Conservation (phyloP, 2,329 filamentous ascomycete species). For the Aurifilum marmelostoma region DNA sequence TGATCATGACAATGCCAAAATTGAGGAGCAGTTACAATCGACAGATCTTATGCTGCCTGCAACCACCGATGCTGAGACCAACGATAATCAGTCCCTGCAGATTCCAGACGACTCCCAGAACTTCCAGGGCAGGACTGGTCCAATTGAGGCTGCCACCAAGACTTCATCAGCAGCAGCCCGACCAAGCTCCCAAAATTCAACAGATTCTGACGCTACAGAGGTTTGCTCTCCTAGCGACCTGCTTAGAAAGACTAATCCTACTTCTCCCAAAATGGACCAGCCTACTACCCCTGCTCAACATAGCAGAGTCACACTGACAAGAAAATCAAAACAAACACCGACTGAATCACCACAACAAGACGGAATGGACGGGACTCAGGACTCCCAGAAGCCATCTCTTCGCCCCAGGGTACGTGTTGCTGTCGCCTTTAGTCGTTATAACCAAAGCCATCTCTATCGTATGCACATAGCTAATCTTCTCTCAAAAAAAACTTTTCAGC, state of each 20-base stretch:
- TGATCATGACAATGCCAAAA: not conserved
- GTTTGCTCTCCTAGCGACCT: not conserved
- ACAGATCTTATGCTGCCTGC: not conserved
- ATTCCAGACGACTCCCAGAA: not conserved
- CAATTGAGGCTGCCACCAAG: not conserved
- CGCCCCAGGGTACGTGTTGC: slow-evolving; percentile 13
- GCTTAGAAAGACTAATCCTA: not conserved
- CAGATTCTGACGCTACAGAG: slow-evolving; percentile 16
- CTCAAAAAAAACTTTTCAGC: slow-evolving; percentile 10
- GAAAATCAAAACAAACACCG: slow-evolving; percentile 6
- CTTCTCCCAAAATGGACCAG: not conserved
- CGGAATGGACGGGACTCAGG: slow-evolving; percentile 4
- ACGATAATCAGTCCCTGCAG: not conserved
- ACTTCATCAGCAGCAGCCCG: not conserved
- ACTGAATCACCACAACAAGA: slow-evolving; percentile 1
- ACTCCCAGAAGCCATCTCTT: slow-evolving; percentile 16
- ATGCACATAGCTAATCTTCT: slow-evolving; percentile 1
- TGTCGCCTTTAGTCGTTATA: not conserved
- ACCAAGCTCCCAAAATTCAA: slow-evolving; percentile 11
- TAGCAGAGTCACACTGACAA: slow-evolving; percentile 3
- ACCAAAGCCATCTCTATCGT: not conserved
- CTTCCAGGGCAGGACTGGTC: not conserved
- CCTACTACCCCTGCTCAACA: not conserved
- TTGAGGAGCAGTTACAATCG: not conserved
- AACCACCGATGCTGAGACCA: not conserved